A percentile compares a stretch with the other conserved stretches of the same genome.
These are phyloP conservation scores for Candida morakotiae DNA, from an alignment of 805 yeast genomes.

Conservation along the genomic window DNA sequence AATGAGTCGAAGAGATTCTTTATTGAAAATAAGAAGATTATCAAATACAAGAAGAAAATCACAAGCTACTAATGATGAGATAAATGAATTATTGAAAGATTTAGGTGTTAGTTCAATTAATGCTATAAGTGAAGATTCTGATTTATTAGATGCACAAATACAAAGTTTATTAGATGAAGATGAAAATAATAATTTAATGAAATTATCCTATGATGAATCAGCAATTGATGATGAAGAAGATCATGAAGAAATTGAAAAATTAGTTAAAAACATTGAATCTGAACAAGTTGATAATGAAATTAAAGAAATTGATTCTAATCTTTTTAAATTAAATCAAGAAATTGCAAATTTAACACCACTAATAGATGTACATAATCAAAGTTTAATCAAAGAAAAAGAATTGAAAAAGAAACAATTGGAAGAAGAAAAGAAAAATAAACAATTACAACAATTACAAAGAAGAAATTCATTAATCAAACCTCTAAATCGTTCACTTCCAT, in stretches of 20 bases:
- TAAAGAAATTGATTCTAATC: constrained; percentile 20
- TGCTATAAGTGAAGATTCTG: constrained; percentile 22
- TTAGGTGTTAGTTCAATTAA: constrained; percentile 30
- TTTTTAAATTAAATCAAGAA: constrained; percentile 35
- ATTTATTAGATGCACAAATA: constrained; percentile 28
- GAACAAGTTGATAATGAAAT: constrained; percentile 9
- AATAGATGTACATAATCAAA: constrained; percentile 33
- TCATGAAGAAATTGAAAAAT: constrained; percentile 34
- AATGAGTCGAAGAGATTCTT: constrained; percentile 9
- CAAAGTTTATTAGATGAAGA: constrained; percentile 25
- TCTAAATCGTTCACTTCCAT: constrained; percentile 21
- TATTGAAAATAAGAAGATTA: constrained; percentile 23
- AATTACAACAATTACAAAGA: constrained; percentile 9
- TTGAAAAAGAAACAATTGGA: constrained; percentile 16
- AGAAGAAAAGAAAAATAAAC: constrained; percentile 18
- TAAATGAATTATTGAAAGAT: constrained; percentile 32
- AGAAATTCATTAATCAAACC: constrained; percentile 6
- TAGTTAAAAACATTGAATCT: constrained; percentile 23
- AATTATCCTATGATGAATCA: constrained; percentile 15
- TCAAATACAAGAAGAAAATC: constrained; percentile 37
- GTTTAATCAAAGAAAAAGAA: constrained; percentile 18
- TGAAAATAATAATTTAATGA: constrained; percentile 12
- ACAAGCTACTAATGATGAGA: constrained; percentile 36
- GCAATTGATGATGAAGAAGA: constrained; percentile 26
- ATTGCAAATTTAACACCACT: constrained; percentile 34